These are phyloP conservation scores for Aspergillus sp. DNA, from an alignment of 2,329 filamentous ascomycete species.

Conservation along the genomic window DNA sequence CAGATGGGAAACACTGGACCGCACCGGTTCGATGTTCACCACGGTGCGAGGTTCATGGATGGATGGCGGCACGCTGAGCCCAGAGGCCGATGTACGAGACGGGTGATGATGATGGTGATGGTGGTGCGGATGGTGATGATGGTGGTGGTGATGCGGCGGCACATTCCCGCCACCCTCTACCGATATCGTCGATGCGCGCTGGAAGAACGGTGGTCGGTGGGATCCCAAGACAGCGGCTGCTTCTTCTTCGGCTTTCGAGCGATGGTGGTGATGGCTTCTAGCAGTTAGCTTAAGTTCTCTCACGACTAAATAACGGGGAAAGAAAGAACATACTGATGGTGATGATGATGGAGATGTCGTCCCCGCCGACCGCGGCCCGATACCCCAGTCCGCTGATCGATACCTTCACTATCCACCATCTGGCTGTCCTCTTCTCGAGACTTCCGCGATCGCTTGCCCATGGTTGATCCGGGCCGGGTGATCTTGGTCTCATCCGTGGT, in stretches of 20 bases:
- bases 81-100: conserved; percentile 14
- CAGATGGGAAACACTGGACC: conserved; percentile 61
- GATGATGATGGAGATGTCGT: conserved; percentile 49
- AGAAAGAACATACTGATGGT: conserved; percentile 43
- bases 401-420: conserved; percentile 54
- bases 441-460: conserved; percentile 56
- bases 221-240: conserved; percentile 13
- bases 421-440: conserved; percentile 66
- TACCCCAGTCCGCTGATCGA: conserved; percentile 53
- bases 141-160: conserved; percentile 27
- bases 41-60: conserved; percentile 55
- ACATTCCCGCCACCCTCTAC: conserved; percentile 11
- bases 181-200: conserved; percentile 21
- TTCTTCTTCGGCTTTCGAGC: conserved; percentile 47
- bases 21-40: conserved; percentile 60
- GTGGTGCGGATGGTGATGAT: conserved; percentile 26
- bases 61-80: conserved; percentile 8
- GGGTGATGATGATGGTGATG: conserved; percentile 34
- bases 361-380: conserved; percentile 61
- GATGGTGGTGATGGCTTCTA: conserved; percentile 42
- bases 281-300: background rate
- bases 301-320: background rate
- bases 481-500: conserved; percentile 32
- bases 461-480: conserved; percentile 37
- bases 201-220: conserved; percentile 21